phyloP scores from a whole-genome alignment of 2,329 filamentous ascomycete species.

The Harringtonia aguacate region DNA sequence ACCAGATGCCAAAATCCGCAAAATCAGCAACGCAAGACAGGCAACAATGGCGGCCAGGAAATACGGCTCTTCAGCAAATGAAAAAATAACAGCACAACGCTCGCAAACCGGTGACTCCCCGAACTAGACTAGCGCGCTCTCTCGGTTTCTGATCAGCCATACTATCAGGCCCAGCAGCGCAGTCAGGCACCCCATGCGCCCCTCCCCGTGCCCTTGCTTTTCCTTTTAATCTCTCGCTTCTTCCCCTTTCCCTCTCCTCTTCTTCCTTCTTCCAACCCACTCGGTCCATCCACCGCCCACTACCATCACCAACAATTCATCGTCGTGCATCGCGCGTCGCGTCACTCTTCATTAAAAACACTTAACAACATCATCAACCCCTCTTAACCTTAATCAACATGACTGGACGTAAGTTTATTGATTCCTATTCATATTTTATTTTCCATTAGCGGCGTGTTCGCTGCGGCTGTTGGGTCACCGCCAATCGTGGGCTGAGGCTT shows the following conservation, averaged over 20 bases:
- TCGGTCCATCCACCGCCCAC: slow-evolving; percentile 17
- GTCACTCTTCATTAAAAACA: slow-evolving; percentile 19
- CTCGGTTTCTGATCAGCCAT: slow-evolving; percentile 5
- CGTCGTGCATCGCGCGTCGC: slow-evolving; percentile 15
- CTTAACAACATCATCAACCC: slow-evolving; percentile 18
- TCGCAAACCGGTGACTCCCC: not conserved
- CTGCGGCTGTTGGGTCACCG: too few species aligned
- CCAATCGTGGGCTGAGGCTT: not conserved
- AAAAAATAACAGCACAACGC: not conserved
- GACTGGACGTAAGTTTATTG: slow-evolving; percentile 19
- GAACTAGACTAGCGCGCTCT: slow-evolving; percentile 5
- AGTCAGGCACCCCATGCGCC: not conserved
- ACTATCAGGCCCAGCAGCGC: not conserved
- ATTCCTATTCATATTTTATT: slow-evolving; percentile 6
- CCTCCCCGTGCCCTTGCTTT: slow-evolving; percentile 1
- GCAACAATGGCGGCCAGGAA: too few species aligned
- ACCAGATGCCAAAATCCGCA: not conserved
- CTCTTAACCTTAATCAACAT: slow-evolving; percentile 23
- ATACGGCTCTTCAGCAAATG: not conserved
- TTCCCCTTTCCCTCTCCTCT: slow-evolving; percentile 1
- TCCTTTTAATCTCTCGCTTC: slow-evolving; percentile 7
- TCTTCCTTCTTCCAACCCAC: slow-evolving; percentile 9
- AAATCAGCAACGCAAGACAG: not conserved
- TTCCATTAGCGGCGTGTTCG: not conserved
- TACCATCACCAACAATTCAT: slow-evolving; percentile 15